phyloP scores from a whole-genome alignment of 805 yeast genomes.

The Starmerella vitae region DNA sequence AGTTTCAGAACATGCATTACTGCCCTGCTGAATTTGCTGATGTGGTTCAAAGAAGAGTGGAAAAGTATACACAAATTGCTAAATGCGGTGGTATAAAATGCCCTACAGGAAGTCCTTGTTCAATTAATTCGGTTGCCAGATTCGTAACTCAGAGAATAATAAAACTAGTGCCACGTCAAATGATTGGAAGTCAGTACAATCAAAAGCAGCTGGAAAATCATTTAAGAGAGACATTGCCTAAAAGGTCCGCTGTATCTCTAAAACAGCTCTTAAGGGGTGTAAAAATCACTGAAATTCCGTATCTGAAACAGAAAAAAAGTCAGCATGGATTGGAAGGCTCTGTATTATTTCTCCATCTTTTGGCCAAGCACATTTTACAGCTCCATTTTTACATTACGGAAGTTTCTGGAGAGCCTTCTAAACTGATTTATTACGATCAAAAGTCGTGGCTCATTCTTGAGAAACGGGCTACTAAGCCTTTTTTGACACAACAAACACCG shows the following conservation, averaged over 20 bases:
- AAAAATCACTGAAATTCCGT: slow-evolving; percentile 34
- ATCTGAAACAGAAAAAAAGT: slow-evolving; percentile 41
- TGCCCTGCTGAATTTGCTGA: background rate
- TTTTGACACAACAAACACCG: slow-evolving; percentile 35
- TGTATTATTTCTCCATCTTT: slow-evolving; percentile 29
- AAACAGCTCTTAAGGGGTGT: slow-evolving; percentile 27
- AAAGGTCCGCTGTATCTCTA: background rate
- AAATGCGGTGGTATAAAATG: no score
- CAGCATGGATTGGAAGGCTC: background rate
- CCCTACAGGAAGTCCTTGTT: background rate
- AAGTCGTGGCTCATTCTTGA: slow-evolving; percentile 29
- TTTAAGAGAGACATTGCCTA: background rate
- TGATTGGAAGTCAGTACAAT: slow-evolving; percentile 6
- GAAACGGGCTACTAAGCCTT: slow-evolving; percentile 29
- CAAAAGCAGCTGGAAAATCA: background rate
- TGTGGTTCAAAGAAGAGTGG: background rate
- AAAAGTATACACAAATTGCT: background rate
- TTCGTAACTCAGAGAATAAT: background rate
- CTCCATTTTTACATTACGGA: slow-evolving; percentile 59
- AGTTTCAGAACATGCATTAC: slow-evolving; percentile 1
- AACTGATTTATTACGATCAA: slow-evolving; percentile 13
- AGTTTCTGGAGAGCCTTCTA: slow-evolving; percentile 21
- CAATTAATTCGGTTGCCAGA: background rate
- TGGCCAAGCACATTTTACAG: slow-evolving; percentile 37
- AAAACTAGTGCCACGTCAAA: slow-evolving; percentile 1